Percentiles rank a stretch among this genome's conserved stretches.
These are phyloP conservation scores for Platismatia glauca DNA, from an alignment of 495 filamentous ascomycete genomes.

Conservation along the genomic window DNA sequence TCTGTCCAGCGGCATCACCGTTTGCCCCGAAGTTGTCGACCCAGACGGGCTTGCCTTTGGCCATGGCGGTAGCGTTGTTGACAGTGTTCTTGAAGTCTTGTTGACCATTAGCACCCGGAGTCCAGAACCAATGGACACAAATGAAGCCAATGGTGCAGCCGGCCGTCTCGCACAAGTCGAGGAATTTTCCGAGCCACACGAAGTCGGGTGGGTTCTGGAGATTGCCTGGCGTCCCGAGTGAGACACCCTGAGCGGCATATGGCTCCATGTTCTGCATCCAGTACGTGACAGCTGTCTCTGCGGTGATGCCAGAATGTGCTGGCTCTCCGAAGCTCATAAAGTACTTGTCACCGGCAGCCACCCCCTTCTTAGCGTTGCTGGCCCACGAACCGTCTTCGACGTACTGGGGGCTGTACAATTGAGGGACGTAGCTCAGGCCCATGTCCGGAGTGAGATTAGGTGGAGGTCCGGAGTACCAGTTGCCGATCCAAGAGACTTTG, in stretches of 20 bases:
- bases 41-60: conserved; percentile 18
- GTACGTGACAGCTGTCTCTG: conserved; percentile 3
- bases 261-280: conserved; percentile 20
- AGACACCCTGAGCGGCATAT: conserved; percentile 17
- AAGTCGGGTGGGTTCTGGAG: conserved; percentile 13
- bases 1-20: conserved; percentile 30
- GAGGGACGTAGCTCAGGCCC: conserved; percentile 14
- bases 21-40: conserved; percentile 18
- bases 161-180: conserved; percentile 11
- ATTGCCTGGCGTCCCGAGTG: conserved; percentile 17
- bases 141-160: conserved; percentile 22
- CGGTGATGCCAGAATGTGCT: conserved; percentile 2
- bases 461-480: conserved; percentile 21
- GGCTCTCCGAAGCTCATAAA: conserved; percentile 22
- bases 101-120: not conserved
- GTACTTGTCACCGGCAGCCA: conserved; percentile 14
- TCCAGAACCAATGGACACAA: conserved; percentile 19
- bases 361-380: conserved; percentile 16
- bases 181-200: conserved; percentile 17
- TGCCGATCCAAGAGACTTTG: conserved; percentile 21
- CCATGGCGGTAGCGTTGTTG: conserved; percentile 9
- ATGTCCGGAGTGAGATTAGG: conserved; percentile 3
- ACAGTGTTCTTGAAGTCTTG: conserved; percentile 17
- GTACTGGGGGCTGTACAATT: conserved; percentile 17
- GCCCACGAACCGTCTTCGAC: conserved; percentile 12